phyloP scores from a whole-genome alignment of 345 rosid species.

The Eucalyptus dawsonii region DNA sequence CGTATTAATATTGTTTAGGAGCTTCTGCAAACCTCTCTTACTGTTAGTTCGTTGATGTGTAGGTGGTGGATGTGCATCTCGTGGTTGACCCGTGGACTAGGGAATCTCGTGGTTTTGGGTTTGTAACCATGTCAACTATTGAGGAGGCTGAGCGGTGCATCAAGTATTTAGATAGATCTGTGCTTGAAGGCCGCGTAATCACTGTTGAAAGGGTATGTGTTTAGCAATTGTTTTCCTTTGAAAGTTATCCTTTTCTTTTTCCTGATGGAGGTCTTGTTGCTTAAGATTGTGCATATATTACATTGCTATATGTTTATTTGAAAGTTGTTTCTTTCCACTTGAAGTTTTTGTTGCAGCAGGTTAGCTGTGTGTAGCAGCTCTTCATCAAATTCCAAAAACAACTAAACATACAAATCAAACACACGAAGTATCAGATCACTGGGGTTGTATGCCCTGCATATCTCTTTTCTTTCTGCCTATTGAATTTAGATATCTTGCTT shows the following conservation, averaged over 20 bases:
- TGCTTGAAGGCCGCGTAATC: conserved; percentile 73
- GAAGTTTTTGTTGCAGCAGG: conserved; percentile 90
- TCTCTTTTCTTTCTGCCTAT: conserved; percentile 32
- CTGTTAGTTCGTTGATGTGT: neutral
- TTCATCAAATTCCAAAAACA: conserved; percentile 61
- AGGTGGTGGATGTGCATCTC: conserved; percentile 86
- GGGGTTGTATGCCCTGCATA: conserved; percentile 93
- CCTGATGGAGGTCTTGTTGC: neutral
- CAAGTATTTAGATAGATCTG: conserved; percentile 60
- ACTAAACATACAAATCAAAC: conserved; percentile 62
- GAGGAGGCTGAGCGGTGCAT: conserved; percentile 74
- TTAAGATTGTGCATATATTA: neutral
- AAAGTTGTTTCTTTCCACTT: conserved; percentile 70
- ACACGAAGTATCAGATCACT: conserved; percentile 41
- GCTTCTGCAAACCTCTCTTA: neutral
- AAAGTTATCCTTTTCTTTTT: neutral
- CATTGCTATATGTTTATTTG: conserved; percentile 4
- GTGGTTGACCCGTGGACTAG: conserved; percentile 95
- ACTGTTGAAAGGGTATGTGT: conserved; percentile 73
- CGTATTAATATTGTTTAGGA: neutral
- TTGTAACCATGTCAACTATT: conserved; percentile 61
- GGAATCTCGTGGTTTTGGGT: conserved; percentile 92
- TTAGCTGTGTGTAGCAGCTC: conserved; percentile 96
- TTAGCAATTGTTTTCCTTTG: neutral
- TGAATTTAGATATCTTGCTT: neutral